Percentiles rank a stretch among this genome's conserved stretches.
Evolutionary conservation across 192 early-diverging fungal genomes (phyloP).

Genomic region (Mortierella claussenii): DNA sequence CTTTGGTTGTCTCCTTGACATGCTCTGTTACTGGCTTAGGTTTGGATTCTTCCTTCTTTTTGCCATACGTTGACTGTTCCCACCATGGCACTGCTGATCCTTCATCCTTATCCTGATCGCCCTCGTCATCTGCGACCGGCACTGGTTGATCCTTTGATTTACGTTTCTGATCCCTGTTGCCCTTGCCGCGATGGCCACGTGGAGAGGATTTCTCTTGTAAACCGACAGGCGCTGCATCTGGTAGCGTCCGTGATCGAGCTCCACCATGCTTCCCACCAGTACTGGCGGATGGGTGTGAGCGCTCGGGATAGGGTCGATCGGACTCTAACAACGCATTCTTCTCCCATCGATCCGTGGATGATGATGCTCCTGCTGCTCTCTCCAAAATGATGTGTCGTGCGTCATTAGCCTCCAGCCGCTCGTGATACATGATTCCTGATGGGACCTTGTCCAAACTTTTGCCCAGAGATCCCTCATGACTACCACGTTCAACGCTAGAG

Average conservation of each 20-base stretch:
- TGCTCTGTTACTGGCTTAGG: not conserved
- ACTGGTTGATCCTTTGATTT: conserved; percentile 22
- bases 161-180: conserved; percentile 31
- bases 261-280: conserved; percentile 1
- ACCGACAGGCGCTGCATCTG: not conserved
- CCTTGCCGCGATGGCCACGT: conserved; percentile 29
- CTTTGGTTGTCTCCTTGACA: conserved; percentile 17
- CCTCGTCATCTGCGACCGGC: not conserved
- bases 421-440: conserved; percentile 40
- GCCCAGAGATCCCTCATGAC: too few species aligned
- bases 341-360: conserved; percentile 23
- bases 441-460: not conserved
- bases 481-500: not conserved
- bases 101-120: not conserved
- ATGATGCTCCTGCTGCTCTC: not conserved
- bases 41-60: conserved; percentile 14
- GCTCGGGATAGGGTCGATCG: conserved; percentile 38
- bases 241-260: conserved; percentile 6
- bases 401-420: conserved; percentile 19
- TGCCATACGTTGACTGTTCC: conserved; percentile 49
- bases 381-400: not conserved
- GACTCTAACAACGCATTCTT: conserved; percentile 12
- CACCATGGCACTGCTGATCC: conserved; percentile 31
- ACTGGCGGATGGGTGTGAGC: not conserved
- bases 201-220: conserved; percentile 5